A percentile compares a stretch with the other conserved stretches of the same genome.
These are phyloP conservation scores for Saccharomycopsis selenospora DNA, from an alignment of 805 yeast species.

Conservation along the genomic window DNA sequence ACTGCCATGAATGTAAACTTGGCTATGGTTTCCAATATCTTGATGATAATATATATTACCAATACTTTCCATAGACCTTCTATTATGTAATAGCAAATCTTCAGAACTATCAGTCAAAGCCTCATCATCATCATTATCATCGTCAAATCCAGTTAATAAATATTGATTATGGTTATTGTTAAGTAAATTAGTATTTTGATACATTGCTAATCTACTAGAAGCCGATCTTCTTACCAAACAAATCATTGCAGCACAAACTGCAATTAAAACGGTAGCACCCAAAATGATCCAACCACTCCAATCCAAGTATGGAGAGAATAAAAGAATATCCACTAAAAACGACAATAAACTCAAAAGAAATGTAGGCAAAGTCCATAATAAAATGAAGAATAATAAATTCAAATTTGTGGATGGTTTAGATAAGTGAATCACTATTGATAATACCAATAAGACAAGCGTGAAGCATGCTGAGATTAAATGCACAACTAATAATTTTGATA, in stretches of 20 bases:
- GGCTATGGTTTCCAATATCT: not conserved
- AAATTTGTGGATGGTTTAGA: conserved; percentile 32
- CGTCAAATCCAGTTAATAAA: too few relatives aligned
- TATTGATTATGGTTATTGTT: conserved; percentile 10
- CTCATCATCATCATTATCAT: conserved; percentile 3
- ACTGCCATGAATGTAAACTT: not conserved
- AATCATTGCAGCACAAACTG: conserved; percentile 54
- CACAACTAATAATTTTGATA: conserved; percentile 55
- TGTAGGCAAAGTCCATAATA: conserved; percentile 57
- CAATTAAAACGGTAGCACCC: conserved; percentile 57
- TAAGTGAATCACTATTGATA: conserved; percentile 35
- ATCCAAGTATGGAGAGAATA: conserved; percentile 67
- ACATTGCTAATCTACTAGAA: conserved; percentile 15
- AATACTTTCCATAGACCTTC: conserved; percentile 1
- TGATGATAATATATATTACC: not conserved
- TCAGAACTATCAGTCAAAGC: not conserved
- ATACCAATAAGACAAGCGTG: conserved; percentile 36
- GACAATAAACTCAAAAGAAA: conserved; percentile 66
- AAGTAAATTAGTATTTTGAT: conserved; percentile 9
- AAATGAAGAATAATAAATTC: conserved; percentile 41
- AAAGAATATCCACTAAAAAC: conserved; percentile 71
- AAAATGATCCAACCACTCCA: conserved; percentile 86
- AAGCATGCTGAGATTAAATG: conserved; percentile 60
- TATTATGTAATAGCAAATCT: not conserved
- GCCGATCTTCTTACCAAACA: conserved; percentile 59